Evolutionary conservation across 495 filamentous ascomycete genomes (phyloP).

Genomic region (Astrothelium subdiscretum): DNA sequence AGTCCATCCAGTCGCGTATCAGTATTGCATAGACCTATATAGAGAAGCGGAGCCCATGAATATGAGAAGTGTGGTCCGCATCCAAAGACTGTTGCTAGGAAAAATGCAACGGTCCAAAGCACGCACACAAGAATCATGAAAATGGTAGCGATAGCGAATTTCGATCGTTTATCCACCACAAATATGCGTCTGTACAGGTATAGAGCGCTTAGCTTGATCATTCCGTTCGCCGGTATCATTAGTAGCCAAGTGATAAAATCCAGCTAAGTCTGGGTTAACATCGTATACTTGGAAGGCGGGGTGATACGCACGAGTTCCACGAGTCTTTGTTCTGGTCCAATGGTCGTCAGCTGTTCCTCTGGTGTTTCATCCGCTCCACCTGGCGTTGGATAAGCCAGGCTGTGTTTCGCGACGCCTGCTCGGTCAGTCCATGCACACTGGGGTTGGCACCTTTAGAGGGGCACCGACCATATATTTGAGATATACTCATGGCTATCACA

Average conservation of each 20-base stretch:
- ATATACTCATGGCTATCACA: background rate
- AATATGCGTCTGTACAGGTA: background rate
- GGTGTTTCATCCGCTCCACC: background rate
- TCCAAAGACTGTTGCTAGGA: background rate
- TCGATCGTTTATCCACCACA: background rate
- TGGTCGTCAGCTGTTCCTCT: background rate
- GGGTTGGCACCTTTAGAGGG: too few relatives aligned
- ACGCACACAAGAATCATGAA: background rate
- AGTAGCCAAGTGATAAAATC: conserved; percentile 2
- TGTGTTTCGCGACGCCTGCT: background rate
- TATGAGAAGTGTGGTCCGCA: background rate
- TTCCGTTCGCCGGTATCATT: background rate
- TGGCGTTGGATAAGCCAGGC: background rate
- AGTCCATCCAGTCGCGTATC: background rate
- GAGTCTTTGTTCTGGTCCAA: background rate
- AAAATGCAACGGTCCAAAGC: background rate
- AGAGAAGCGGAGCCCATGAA: background rate
- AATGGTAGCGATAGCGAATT: background rate
- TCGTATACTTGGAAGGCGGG: too few relatives aligned
- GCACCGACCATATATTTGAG: background rate
- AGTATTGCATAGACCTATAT: background rate
- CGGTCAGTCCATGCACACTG: too few relatives aligned
- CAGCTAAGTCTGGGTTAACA: too few relatives aligned
- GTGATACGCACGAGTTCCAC: background rate
- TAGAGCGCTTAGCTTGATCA: conserved; percentile 4